Conservation (phyloP, 768 basidiomycete genomes). For the Tricholoma bakamatsutake region DNA sequence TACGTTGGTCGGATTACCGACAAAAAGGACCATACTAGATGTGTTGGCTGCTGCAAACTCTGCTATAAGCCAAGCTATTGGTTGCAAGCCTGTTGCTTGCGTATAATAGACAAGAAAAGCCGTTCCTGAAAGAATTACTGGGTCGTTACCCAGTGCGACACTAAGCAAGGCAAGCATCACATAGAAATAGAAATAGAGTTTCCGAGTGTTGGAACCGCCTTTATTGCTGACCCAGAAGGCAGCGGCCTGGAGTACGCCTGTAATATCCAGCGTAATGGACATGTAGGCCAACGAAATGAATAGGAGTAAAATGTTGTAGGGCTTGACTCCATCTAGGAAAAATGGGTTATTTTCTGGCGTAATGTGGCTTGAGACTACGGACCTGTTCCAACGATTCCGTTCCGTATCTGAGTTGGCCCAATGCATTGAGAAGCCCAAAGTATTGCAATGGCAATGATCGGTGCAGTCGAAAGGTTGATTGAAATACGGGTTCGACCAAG, state of each 20-base stretch:
- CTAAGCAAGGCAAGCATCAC: constrained; percentile 76
- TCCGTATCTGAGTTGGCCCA: constrained; percentile 43
- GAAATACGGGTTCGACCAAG: constrained; percentile 18
- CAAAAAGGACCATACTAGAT: constrained; percentile 68
- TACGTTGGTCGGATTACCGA: constrained; percentile 93
- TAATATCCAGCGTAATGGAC: constrained; percentile 86
- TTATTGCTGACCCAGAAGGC: constrained; percentile 87
- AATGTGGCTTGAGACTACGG: constrained; percentile 15
- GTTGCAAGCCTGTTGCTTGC: constrained; percentile 48
- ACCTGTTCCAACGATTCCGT: constrained; percentile 62
- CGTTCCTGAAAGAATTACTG: constrained; percentile 89
- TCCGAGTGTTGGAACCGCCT: constrained; percentile 69
- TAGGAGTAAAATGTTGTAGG: constrained; percentile 90
- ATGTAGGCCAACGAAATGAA: constrained; percentile 94
- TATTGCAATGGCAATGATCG: constrained; percentile 41
- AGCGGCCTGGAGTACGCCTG: constrained; percentile 81
- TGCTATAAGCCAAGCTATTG: constrained; percentile 65
- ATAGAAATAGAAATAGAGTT: constrained; percentile 79
- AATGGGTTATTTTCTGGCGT: background rate
- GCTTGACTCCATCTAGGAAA: constrained; percentile 61
- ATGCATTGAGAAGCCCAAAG: constrained; percentile 47
- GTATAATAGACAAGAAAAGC: constrained; percentile 91
- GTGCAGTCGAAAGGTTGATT: constrained; percentile 37
- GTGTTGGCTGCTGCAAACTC: constrained; percentile 82
- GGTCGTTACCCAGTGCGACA: constrained; percentile 85